phyloP scores from a whole-genome alignment of 2,329 filamentous ascomycete species.

The Diaporthe sp. region DNA sequence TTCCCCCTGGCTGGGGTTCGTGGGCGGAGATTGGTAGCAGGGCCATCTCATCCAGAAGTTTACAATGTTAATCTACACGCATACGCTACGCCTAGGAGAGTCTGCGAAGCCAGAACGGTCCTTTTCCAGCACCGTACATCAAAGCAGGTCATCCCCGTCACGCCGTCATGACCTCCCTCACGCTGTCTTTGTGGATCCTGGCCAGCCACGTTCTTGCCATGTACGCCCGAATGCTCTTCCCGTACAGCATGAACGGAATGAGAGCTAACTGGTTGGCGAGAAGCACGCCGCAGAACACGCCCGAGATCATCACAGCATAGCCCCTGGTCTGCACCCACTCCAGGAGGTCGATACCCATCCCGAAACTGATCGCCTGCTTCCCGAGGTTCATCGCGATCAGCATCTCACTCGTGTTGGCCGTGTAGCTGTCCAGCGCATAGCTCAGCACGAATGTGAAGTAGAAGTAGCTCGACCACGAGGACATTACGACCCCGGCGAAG shows the following conservation, averaged over 20 bases:
- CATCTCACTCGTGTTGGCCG: conserved; percentile 72
- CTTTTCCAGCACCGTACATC: background rate
- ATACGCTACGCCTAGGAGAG: background rate
- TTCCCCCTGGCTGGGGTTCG: conserved; percentile 1
- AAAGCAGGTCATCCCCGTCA: background rate
- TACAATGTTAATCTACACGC: background rate
- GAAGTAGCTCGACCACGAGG: conserved; percentile 64
- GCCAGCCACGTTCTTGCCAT: conserved; percentile 62
- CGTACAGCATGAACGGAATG: conserved; percentile 63
- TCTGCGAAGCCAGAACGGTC: background rate
- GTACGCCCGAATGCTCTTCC: conserved; percentile 61
- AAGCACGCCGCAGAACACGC: conserved; percentile 62
- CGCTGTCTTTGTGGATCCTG: conserved; percentile 42
- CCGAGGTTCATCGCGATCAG: conserved; percentile 71
- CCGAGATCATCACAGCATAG: conserved; percentile 64
- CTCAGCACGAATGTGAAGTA: conserved; percentile 70
- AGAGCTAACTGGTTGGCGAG: conserved; percentile 62
- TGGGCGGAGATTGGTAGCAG: conserved; percentile 14
- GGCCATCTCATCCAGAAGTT: too few relatives aligned
- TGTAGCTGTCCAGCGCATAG: conserved; percentile 72
- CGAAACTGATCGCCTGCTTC: conserved; percentile 68
- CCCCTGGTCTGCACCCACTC: conserved; percentile 64
- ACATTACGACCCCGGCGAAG: conserved; percentile 62
- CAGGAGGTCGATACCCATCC: conserved; percentile 62
- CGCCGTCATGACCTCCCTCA: conserved; percentile 35